Conservation (phyloP, 2,329 filamentous ascomycete genomes). For the Trichoderma brevicompactum region DNA sequence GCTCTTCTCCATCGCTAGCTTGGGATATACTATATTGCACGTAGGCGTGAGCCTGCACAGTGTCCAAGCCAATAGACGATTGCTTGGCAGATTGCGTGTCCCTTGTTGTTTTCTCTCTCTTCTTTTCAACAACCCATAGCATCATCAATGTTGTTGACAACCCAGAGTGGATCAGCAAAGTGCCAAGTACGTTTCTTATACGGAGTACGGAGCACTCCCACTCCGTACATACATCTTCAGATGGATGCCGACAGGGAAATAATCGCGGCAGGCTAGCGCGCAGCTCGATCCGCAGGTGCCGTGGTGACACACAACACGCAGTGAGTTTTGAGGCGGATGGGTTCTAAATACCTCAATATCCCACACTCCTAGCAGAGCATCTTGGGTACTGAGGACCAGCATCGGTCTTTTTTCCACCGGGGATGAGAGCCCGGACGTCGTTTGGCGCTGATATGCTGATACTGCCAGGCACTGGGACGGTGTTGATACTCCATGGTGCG, state of each 20-base stretch:
- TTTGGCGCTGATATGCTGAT: background rate
- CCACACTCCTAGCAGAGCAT: background rate
- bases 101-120: background rate
- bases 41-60: too few species aligned
- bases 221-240: background rate
- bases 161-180: background rate
- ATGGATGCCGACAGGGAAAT: background rate
- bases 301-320: background rate
- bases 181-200: background rate
- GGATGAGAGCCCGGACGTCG: background rate
- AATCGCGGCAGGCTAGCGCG: conserved; percentile 15
- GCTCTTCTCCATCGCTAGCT: too few species aligned
- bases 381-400: background rate
- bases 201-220: conserved; percentile 2
- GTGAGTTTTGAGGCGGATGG: background rate
- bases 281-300: conserved; percentile 26
- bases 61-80: too few species aligned
- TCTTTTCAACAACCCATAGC: background rate
- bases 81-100: too few species aligned
- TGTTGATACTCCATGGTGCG: background rate
- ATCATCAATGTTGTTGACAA: conserved; percentile 5
- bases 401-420: background rate
- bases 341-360: conserved; percentile 1
- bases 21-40: too few species aligned
- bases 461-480: background rate